Evolutionary conservation across 345 rosid genomes (phyloP).

Genomic region (Dipteronia sinensis): DNA sequence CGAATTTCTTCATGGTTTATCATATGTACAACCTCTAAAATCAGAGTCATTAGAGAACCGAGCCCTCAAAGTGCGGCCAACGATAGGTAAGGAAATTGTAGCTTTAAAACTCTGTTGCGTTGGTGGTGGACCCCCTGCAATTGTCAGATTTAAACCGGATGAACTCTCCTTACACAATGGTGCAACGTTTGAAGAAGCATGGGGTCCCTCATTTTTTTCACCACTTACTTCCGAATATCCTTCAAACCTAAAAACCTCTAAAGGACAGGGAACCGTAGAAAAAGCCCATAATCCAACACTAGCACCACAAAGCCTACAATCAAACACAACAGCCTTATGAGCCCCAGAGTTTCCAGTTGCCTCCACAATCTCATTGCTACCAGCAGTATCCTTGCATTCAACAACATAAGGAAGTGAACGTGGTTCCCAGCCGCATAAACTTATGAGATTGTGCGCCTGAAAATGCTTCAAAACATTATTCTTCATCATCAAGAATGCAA

Average conservation of each 20-base stretch:
- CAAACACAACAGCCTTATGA: slow-evolving; percentile 68
- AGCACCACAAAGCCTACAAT: slow-evolving; percentile 95
- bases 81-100: slow-evolving; percentile 70
- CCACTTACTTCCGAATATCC: slow-evolving; percentile 55
- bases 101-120: slow-evolving; percentile 89
- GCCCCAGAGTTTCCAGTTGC: slow-evolving; percentile 31
- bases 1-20: slow-evolving; percentile 32
- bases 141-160: slow-evolving; percentile 62
- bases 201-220: slow-evolving; percentile 32
- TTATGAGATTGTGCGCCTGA: slow-evolving; percentile 79
- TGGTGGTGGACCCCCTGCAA: slow-evolving; percentile 96
- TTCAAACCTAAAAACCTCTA: slow-evolving; percentile 73
- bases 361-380: slow-evolving; percentile 34
- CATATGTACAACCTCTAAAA: slow-evolving; percentile 46
- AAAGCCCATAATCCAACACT: slow-evolving; percentile 93
- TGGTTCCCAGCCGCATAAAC: slow-evolving; percentile 97
- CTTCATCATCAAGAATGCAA: slow-evolving; percentile 17
- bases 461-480: slow-evolving; percentile 24
- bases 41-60: slow-evolving; percentile 59
- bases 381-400: slow-evolving; percentile 51
- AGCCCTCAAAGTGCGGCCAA: slow-evolving; percentile 78
- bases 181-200: slow-evolving; percentile 26
- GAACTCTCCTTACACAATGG: slow-evolving; percentile 29
- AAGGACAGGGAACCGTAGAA: slow-evolving; percentile 57
- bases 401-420: slow-evolving; percentile 76